phyloP scores from a whole-genome alignment of 164 flowering plant genomes.

The Amborella trichopoda region DNA sequence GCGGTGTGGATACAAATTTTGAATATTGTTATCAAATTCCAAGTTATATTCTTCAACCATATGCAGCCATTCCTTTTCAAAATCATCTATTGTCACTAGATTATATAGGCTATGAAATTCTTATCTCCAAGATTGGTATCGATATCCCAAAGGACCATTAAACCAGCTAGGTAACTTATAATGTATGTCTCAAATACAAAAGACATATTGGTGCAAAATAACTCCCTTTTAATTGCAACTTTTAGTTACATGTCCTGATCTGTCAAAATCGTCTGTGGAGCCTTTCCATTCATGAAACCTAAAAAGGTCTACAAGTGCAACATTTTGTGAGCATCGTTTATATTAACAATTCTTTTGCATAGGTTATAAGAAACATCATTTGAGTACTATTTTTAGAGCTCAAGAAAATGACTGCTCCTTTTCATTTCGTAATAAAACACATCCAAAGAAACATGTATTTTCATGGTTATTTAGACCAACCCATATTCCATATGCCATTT shows the following conservation, averaged over 20 bases:
- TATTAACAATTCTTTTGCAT: too few species aligned
- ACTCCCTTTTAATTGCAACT: slow-evolving; percentile 71
- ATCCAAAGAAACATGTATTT: too few species aligned
- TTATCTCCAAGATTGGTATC: slow-evolving; percentile 88
- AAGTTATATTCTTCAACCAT: too few species aligned
- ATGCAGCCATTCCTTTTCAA: slow-evolving; percentile 81
- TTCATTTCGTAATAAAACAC: slow-evolving; percentile 76
- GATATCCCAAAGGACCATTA: slow-evolving; percentile 77
- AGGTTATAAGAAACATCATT: too few species aligned
- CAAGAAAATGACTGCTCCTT: slow-evolving; percentile 57
- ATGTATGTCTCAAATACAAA: slow-evolving; percentile 86
- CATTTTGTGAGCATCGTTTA: too few species aligned
- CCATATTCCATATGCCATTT: slow-evolving; percentile 96
- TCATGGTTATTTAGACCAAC: slow-evolving; percentile 91
- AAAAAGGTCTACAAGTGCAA: too few species aligned
- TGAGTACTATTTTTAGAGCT: slow-evolving; percentile 91
- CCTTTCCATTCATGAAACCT: slow-evolving; percentile 84
- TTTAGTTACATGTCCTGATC: slow-evolving; percentile 84
- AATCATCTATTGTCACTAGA: slow-evolving; percentile 68
- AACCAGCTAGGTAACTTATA: slow-evolving; percentile 95
- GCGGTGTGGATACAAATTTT: slow-evolving; percentile 51
- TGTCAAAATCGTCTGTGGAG: slow-evolving; percentile 80
- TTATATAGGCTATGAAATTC: slow-evolving; percentile 79
- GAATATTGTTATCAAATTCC: too few species aligned
- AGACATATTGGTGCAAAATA: slow-evolving; percentile 80